A percentile compares a stretch with the other conserved stretches of the same genome.
Conservation (phyloP, 805 yeast genomes). For the Zygotorulaspora sp. region DNA sequence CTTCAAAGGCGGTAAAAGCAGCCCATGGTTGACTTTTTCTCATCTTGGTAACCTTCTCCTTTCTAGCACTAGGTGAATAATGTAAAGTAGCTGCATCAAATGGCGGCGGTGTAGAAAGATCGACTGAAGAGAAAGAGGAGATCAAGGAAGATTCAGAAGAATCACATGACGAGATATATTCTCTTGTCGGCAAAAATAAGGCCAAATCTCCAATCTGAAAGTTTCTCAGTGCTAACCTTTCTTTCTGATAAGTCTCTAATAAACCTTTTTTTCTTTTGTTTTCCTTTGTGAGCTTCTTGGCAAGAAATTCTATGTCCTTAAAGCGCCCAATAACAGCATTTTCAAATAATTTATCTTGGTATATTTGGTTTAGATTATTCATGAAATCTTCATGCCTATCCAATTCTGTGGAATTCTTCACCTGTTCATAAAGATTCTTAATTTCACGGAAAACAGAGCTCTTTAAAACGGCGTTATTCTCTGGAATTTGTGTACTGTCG, state of each 20-base stretch:
- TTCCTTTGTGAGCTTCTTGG: slow-evolving; percentile 74
- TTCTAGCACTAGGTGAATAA: slow-evolving; percentile 12
- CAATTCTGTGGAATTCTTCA: slow-evolving; percentile 10
- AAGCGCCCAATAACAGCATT: slow-evolving; percentile 65
- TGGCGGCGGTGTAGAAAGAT: slow-evolving; percentile 33
- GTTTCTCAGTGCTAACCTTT: slow-evolving; percentile 59
- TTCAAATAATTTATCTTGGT: slow-evolving; percentile 30
- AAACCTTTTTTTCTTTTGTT: slow-evolving; percentile 31
- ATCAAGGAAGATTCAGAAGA: slow-evolving; percentile 27
- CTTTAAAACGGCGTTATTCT: slow-evolving; percentile 39
- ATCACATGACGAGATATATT: slow-evolving; percentile 19
- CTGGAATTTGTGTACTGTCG: slow-evolving; percentile 34
- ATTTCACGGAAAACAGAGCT: slow-evolving; percentile 45
- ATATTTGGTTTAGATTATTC: slow-evolving; percentile 25
- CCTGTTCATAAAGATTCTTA: slow-evolving; percentile 17
- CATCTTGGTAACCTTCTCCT: slow-evolving; percentile 13
- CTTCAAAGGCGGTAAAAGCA: slow-evolving; percentile 72
- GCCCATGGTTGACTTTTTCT: slow-evolving; percentile 70
- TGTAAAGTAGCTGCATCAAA: slow-evolving; percentile 15
- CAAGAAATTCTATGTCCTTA: slow-evolving; percentile 83
- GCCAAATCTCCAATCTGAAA: slow-evolving; percentile 76
- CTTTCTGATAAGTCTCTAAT: slow-evolving; percentile 30
- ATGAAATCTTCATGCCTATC: slow-evolving; percentile 14
- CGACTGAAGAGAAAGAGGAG: slow-evolving; percentile 36
- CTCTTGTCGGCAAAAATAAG: slow-evolving; percentile 74